Evolutionary conservation across 129 eudicot genomes (phyloP), one percentile per base, ranked within the genome.

Genomic region (Scalesia atractyloides): DNA sequence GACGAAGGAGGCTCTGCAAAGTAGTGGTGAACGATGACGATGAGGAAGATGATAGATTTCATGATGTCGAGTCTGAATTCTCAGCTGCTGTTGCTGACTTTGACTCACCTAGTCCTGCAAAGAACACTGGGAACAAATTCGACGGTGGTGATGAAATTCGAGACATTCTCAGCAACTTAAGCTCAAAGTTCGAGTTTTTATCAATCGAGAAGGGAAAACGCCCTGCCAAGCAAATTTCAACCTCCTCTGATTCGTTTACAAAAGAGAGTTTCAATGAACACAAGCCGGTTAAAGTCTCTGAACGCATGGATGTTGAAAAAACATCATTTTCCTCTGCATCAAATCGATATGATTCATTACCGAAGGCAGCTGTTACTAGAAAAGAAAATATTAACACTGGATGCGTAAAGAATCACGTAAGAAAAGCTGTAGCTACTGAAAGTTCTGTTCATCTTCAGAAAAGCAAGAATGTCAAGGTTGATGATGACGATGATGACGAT

Each of bases 1-100:
- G 99, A 30, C 86, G 88, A 33, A 88, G 96, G 33, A 91, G 99
- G 59, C 99, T 94, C 36, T 94, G 97, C 82, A 90, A 86, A 86
- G 82, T 84, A 24, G 83, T 73, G 52, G 54, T 71, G 14, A 76
- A 65, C 36, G 75, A 81, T 49, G 83, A 71, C 18, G 76, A 59
- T 60, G 83, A 69, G 26, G 74, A 58, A 16, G 68, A 71, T 22
- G 83, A 56, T 5, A 58, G 18, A 39, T 78, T 62, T 19, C 59
- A 51, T 20, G 68, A 61, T 0, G 57, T 44, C 13, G 61, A n/a
- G 7, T 62, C 80, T 10, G 79, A 78, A 66, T 71, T 76, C 58
- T 43, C 78, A 65, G 85, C 56, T 0, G 33, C 16, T 15, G 39
- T 94, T 46, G 60, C 85, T 33, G 97, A 88, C 61, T 88, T 88